A percentile compares a stretch with the other conserved stretches of the same genome.
Conservation (phyloP, 129 eudicot species). For the Artemisia annua region DNA sequence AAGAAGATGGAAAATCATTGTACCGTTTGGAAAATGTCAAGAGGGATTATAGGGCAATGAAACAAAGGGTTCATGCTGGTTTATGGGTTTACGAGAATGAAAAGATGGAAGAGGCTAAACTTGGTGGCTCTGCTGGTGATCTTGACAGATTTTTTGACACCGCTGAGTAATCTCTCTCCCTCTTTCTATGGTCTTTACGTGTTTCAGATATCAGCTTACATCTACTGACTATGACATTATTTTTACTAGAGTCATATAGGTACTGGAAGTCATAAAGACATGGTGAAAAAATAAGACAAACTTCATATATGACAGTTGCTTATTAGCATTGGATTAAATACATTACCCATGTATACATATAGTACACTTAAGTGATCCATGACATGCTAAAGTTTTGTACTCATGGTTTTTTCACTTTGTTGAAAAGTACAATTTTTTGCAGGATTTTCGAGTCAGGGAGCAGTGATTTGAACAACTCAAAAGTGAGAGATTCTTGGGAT, state of each 20-base stretch:
- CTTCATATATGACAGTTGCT: too few species aligned
- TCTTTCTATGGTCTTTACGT: background rate
- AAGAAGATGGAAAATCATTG: conserved; percentile 34
- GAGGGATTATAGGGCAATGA: conserved; percentile 76
- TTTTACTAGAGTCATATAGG: too few species aligned
- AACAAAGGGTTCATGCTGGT: conserved; percentile 85
- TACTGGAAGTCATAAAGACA: too few species aligned
- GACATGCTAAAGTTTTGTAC: background rate
- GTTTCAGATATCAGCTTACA: too few species aligned
- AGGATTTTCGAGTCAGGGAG: conserved; percentile 82
- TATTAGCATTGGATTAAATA: too few species aligned
- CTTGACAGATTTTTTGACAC: conserved; percentile 72
- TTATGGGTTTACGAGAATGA: conserved; percentile 86
- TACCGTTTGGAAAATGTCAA: conserved; percentile 75
- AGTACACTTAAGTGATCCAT: too few species aligned
- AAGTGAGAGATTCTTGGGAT: conserved; percentile 45
- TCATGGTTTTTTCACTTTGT: background rate
- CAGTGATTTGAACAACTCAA: conserved; percentile 47
- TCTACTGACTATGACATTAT: too few species aligned
- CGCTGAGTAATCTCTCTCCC: conserved; percentile 56
- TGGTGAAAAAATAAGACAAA: too few species aligned
- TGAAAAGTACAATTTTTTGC: conserved; percentile 18
- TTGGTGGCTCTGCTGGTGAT: conserved; percentile 53
- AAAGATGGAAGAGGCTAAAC: conserved; percentile 79
- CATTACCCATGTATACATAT: too few species aligned